A percentile compares a stretch with the other conserved stretches of the same genome.
phyloP scores from a whole-genome alignment of 352 stramenopile species.

The Globisporangium perplexum region DNA sequence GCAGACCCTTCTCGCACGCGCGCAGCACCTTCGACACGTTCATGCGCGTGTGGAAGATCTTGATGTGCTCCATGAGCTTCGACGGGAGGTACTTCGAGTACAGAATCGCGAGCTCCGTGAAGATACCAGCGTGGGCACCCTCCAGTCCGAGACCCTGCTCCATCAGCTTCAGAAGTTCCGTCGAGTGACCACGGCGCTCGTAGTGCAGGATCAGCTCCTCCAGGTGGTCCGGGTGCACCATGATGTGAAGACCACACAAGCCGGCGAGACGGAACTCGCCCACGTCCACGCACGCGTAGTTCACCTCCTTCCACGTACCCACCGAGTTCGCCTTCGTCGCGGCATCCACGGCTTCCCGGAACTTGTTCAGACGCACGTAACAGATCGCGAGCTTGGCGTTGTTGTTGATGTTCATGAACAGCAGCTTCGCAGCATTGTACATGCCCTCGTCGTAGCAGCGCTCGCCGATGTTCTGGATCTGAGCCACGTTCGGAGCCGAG shows the following conservation, averaged over 20 bases:
- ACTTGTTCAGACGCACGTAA: slow-evolving; percentile 98
- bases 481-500: slow-evolving; percentile 97
- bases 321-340: slow-evolving; percentile 99
- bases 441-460: slow-evolving; percentile 98
- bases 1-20: slow-evolving; percentile 97
- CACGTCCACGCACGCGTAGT: slow-evolving; percentile 97
- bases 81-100: slow-evolving; percentile 99
- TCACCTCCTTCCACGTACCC: slow-evolving; percentile 99
- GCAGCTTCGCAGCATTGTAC: slow-evolving; percentile 97
- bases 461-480: slow-evolving; percentile 99
- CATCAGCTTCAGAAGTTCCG: slow-evolving; percentile 97
- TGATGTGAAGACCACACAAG: slow-evolving; percentile 98
- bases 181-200: slow-evolving; percentile 95
- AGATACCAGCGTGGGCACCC: slow-evolving; percentile 98
- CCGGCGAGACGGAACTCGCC: slow-evolving; percentile 98
- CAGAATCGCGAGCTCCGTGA: slow-evolving; percentile 98
- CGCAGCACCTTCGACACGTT: slow-evolving; percentile 98
- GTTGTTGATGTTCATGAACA: slow-evolving; percentile 99
- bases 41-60: slow-evolving; percentile 99
- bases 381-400: slow-evolving; percentile 99
- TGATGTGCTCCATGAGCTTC: slow-evolving; percentile 99
- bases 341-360: slow-evolving; percentile 98
- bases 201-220: slow-evolving; percentile 99
- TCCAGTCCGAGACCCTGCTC: slow-evolving; percentile 98
- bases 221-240: slow-evolving; percentile 99